phyloP scores from a whole-genome alignment of 1,139 yeast species.

The Blastobotrys proliferans region DNA sequence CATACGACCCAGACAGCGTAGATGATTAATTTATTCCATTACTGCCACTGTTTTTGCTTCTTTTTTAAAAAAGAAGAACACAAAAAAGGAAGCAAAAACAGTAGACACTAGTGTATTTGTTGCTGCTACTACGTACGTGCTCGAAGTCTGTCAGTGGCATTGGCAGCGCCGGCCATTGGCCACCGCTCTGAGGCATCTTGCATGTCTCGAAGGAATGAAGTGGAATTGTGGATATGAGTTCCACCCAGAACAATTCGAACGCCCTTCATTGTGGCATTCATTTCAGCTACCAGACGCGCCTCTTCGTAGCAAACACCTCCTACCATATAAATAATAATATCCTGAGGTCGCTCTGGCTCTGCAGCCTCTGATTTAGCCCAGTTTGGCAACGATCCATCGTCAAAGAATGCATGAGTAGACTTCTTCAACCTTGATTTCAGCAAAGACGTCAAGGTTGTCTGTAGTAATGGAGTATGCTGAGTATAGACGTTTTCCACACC shows the following conservation, averaged over 20 bases:
- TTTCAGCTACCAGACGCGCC: slow-evolving; percentile 72
- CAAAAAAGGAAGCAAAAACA: background rate
- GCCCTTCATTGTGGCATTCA: slow-evolving; percentile 51
- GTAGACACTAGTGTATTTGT: background rate
- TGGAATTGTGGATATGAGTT: slow-evolving; percentile 60
- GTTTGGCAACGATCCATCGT: slow-evolving; percentile 30
- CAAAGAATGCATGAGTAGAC: slow-evolving; percentile 47
- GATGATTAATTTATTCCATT: background rate
- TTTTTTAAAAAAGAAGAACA: background rate
- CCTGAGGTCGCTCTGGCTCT: slow-evolving; percentile 50
- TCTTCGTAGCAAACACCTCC: slow-evolving; percentile 96
- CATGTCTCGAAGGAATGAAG: slow-evolving; percentile 45
- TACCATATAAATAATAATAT: slow-evolving; percentile 71
- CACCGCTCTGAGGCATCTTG: slow-evolving; percentile 26
- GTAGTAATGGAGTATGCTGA: slow-evolving; percentile 74
- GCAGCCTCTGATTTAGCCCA: slow-evolving; percentile 26
- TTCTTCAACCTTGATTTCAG: slow-evolving; percentile 49
- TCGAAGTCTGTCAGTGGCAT: slow-evolving; percentile 9
- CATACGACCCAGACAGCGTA: slow-evolving; percentile 26
- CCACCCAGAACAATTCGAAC: slow-evolving; percentile 72
- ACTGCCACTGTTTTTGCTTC: too few species aligned
- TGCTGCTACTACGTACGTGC: slow-evolving; percentile 2
- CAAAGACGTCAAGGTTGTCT: slow-evolving; percentile 46
- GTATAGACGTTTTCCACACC: slow-evolving; percentile 57
- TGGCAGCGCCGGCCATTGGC: slow-evolving; percentile 18